Evolutionary conservation across 179 eudicot species (phyloP), one percentile per base, ranked within the genome.

Genomic region (Beta lomatogona): DNA sequence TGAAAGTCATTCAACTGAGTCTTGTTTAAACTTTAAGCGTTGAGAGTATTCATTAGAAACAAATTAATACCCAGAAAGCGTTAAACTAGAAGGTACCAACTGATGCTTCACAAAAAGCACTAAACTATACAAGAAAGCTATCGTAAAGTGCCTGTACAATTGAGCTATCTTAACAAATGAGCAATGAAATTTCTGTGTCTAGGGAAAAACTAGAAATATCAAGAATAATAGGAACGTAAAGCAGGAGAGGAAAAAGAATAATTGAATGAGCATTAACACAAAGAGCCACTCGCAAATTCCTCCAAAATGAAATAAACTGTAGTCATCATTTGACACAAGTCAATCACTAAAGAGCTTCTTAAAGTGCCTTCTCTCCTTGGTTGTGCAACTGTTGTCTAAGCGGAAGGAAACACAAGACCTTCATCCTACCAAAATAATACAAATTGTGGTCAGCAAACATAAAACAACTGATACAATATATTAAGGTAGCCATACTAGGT

Each of bases 381-480:
- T 73, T 79, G 77, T 83, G 86, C 69, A 73, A 88, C 2, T 54
- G 87, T 55, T 81, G 31, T 84, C 82, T 78, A 64, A 83, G 44
- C 13, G 91, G 88, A 41, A 92, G 82, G 69, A 92, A 71, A 72
- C 90, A 88, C 83, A 93, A 75, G 79, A 92, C 83, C 81, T 85
- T 88, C 94, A 92, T 83, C 93, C 97, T 93, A 75, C 76, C 80
- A 41, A 12, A 19, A 74, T 22, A 53, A 46, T 59, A 65, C 57
- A 36, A 19, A 45, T 28, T 70, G 57, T 21, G 4, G 10, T 3
- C 9, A 0, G 9, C 58, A 79, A 41, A 64, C 18, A 14, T 9
- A 14, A 21, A 52, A 83, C 0, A 2, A 21, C 18, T 54, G 5
- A 70, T 12, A 31, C 9, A 60, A 36, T 36, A 36, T 36, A 36